Evolutionary conservation across 192 early-diverging fungal species (phyloP).

Genomic region (Gryganskiella cystojenkinii): DNA sequence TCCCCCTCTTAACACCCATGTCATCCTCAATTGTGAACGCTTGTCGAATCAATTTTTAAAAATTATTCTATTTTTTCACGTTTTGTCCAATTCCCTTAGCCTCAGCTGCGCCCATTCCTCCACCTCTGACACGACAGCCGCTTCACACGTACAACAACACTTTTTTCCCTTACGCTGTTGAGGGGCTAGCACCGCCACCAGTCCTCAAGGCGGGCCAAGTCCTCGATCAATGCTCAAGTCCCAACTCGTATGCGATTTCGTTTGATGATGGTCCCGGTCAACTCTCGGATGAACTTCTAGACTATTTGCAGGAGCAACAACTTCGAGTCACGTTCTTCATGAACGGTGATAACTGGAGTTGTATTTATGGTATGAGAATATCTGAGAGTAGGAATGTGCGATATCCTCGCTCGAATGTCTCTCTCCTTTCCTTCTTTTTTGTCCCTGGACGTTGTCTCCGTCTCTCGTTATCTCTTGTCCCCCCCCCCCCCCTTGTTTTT

Average conservation of each 20-base stretch:
- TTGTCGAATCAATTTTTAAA: too few species aligned
- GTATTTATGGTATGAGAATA: constrained; percentile 55
- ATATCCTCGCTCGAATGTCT: too few species aligned
- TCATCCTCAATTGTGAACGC: too few species aligned
- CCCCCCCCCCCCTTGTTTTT: too few species aligned
- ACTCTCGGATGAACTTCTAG: constrained; percentile 62
- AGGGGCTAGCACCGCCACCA: constrained; percentile 15
- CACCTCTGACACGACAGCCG: background rate
- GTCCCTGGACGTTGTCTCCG: too few species aligned
- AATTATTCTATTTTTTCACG: too few species aligned
- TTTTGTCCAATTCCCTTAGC: background rate
- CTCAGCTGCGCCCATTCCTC: constrained; percentile 21
- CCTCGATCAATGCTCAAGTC: constrained; percentile 17
- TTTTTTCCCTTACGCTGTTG: constrained; percentile 32
- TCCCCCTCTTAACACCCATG: too few species aligned
- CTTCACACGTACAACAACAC: background rate
- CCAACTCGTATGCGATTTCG: constrained; percentile 58
- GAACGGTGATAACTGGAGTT: constrained; percentile 60
- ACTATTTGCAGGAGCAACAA: constrained; percentile 58
- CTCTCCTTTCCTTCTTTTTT: too few species aligned
- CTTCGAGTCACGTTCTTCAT: constrained; percentile 79
- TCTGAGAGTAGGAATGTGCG: constrained; percentile 38
- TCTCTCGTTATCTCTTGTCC: too few species aligned
- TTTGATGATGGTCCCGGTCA: constrained; percentile 76
- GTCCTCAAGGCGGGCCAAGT: constrained; percentile 23